Evolutionary conservation across 2,329 filamentous ascomycete genomes (phyloP).

Genomic region (Stemphylium beticola): DNA sequence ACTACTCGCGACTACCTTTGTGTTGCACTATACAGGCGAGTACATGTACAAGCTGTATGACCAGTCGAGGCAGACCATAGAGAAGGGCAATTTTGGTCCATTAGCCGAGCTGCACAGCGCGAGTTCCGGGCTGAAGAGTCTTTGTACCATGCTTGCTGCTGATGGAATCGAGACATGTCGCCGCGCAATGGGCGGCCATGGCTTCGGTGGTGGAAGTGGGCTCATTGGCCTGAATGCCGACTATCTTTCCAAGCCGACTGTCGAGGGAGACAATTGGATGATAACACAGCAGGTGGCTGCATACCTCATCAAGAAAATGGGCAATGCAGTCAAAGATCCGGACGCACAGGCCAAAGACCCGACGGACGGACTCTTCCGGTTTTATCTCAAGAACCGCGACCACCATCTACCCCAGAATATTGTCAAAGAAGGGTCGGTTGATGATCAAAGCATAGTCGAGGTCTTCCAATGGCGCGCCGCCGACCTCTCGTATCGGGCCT

Average conservation of each 20-base stretch:
- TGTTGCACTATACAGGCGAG: conserved; percentile 55
- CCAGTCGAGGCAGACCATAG: conserved; percentile 54
- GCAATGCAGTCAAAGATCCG: conserved; percentile 47
- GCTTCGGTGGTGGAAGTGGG: conserved; percentile 60
- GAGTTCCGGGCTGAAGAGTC: conserved; percentile 61
- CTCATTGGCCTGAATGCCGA: conserved; percentile 60
- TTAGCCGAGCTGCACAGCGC: conserved; percentile 61
- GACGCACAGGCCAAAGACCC: conserved; percentile 43
- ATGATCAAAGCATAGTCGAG: conserved; percentile 51
- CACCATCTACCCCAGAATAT: conserved; percentile 36
- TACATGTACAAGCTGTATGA: conserved; percentile 60
- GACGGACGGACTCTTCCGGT: conserved; percentile 51
- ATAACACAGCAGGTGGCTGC: conserved; percentile 61
- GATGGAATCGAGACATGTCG: conserved; percentile 62
- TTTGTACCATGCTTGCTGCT: conserved; percentile 60
- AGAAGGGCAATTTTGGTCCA: conserved; percentile 57
- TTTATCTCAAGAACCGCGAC: conserved; percentile 46
- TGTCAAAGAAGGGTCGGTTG: conserved; percentile 33
- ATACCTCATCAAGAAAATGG: conserved; percentile 61
- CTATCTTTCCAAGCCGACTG: conserved; percentile 61
- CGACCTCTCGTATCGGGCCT: conserved; percentile 52
- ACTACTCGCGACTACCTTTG: conserved; percentile 60
- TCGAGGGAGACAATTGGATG: conserved; percentile 65
- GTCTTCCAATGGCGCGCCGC: conserved; percentile 56
- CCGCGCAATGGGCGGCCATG: conserved; percentile 61